Conservation (phyloP, 257 asterid species). For the Rauvolfia tetraphylla region DNA sequence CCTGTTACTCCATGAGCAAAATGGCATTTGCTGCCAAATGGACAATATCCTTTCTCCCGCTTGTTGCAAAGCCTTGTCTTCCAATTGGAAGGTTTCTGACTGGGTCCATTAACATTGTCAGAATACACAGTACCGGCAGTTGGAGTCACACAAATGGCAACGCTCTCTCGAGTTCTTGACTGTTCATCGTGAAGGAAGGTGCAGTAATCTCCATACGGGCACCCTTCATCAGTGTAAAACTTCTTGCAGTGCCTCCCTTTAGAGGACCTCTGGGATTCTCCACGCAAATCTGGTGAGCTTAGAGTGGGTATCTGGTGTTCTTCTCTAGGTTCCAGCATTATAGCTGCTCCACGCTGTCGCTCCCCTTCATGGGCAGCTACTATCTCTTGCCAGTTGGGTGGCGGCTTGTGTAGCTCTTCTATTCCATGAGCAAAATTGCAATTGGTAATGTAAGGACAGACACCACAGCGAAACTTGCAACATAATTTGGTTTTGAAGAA, state of each 20-base stretch:
- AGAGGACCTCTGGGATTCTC: slow-evolving; percentile 57
- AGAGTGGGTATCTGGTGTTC: slow-evolving; percentile 66
- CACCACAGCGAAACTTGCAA: slow-evolving; percentile 64
- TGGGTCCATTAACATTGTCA: slow-evolving; percentile 30
- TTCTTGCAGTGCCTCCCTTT: slow-evolving; percentile 76
- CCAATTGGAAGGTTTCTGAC: slow-evolving; percentile 72
- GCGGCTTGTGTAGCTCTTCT: slow-evolving; percentile 73
- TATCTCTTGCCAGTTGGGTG: slow-evolving; percentile 77
- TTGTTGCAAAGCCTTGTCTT: slow-evolving; percentile 80
- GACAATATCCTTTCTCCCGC: slow-evolving; percentile 81
- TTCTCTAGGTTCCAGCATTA: slow-evolving; percentile 44
- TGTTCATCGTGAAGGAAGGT: slow-evolving; percentile 74
- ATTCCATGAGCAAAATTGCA: slow-evolving; percentile 61
- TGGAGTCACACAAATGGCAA: slow-evolving; percentile 63
- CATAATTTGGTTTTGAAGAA: slow-evolving; percentile 67
- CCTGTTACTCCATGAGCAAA: slow-evolving; percentile 77
- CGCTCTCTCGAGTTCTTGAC: slow-evolving; percentile 62
- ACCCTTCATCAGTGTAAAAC: slow-evolving; percentile 73
- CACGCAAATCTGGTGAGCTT: slow-evolving; percentile 39
- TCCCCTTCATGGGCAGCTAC: slow-evolving; percentile 66
- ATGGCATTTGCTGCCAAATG: slow-evolving; percentile 77
- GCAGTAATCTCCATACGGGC: slow-evolving; percentile 79
- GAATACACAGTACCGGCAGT: slow-evolving; percentile 42
- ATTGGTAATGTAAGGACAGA: slow-evolving; percentile 64
- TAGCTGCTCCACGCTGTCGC: slow-evolving; percentile 22